Evolutionary conservation across 2,329 filamentous ascomycete species (phyloP), one percentile per base, ranked within the genome.

Genomic region (Elsinoe ampelina): DNA sequence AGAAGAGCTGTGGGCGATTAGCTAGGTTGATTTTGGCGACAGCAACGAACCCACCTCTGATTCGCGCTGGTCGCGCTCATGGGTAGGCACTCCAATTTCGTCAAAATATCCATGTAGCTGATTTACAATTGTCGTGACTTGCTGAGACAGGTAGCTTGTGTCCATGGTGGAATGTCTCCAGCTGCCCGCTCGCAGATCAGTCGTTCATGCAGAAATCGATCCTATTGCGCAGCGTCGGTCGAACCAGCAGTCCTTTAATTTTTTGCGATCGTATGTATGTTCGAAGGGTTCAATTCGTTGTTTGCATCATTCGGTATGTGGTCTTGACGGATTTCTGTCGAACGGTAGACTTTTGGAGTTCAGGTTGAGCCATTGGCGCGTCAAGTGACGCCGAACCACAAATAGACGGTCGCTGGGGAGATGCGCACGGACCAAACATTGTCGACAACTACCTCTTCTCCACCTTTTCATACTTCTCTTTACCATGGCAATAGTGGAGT

Each of bases 81-180:
- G 90, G 67, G 77, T 83, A 26, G 92, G 83, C n/a, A 98, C 87
- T 58, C 93, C 93, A 67, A 98, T 98, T 70, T 98, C 92, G 71
- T 98, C 93, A 68, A 96, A 98, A 58, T 97, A 81, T 62, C 87
- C 87, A 73, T 97, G 92, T 60, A 98, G 81, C 73, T 96, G 90
- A 71, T 83, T 83, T 70, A 97, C 90, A 68, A 95, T 96, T 66
- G 82, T 89, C 64, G 89, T 93, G 74, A 98, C 89, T 81, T 97
- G 93, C 71, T 95, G 89, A 65, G 89, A 87, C 69, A 97, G 79
- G 72, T 95, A 95, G 71, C 87, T 89, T 58, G 91, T 89, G 74
- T 96, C 91, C 84, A 96, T 95, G 55, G 59, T 62, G 62, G 48
- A 43, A 39, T 57, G 63, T 65, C 65, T 65, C 64, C 65, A 64